phyloP scores from a whole-genome alignment of 1,284 basidiomycete genomes.

The Flammula alnicola region DNA sequence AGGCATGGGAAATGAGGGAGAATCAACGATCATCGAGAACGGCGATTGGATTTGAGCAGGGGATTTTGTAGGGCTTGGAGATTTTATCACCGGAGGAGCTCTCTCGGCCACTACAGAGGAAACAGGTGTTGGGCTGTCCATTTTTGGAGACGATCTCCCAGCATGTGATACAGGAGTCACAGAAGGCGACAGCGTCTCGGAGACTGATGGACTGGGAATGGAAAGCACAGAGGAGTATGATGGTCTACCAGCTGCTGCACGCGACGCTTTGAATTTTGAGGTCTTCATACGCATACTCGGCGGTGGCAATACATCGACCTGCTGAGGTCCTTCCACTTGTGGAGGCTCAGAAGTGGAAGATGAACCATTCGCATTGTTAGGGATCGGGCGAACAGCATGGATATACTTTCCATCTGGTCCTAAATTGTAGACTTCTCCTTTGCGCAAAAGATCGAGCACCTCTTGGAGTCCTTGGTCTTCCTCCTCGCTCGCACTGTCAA shows the following conservation, averaged over 20 bases:
- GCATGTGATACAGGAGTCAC: constrained; percentile 29
- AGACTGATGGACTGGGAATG: constrained; percentile 11
- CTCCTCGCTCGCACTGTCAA: constrained; percentile 63
- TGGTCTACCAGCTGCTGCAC: constrained; percentile 32
- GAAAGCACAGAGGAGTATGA: constrained; percentile 11
- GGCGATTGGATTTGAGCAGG: constrained; percentile 21
- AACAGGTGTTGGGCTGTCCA: constrained; percentile 10
- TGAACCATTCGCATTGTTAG: constrained; percentile 1
- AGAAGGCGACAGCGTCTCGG: constrained; percentile 24
- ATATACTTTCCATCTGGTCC: constrained; percentile 48
- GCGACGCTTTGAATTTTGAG: constrained; percentile 44
- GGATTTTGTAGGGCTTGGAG: constrained; percentile 26
- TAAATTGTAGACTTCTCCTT: constrained; percentile 61
- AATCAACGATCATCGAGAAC: constrained; percentile 37
- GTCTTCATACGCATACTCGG: constrained; percentile 38
- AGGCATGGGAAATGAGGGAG: constrained; percentile 39
- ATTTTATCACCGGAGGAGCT: constrained; percentile 5
- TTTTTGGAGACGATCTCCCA: constrained; percentile 33
- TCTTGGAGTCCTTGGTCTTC: constrained; percentile 55
- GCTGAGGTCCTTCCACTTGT: background rate
- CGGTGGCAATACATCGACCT: constrained; percentile 23
- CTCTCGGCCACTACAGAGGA: constrained; percentile 19
- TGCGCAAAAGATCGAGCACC: constrained; percentile 58
- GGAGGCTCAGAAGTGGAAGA: constrained; percentile 9
- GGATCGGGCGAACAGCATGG: constrained; percentile 25